Conservation (phyloP, 2,329 filamentous ascomycete genomes). For the Colletotrichum graminicola region DNA sequence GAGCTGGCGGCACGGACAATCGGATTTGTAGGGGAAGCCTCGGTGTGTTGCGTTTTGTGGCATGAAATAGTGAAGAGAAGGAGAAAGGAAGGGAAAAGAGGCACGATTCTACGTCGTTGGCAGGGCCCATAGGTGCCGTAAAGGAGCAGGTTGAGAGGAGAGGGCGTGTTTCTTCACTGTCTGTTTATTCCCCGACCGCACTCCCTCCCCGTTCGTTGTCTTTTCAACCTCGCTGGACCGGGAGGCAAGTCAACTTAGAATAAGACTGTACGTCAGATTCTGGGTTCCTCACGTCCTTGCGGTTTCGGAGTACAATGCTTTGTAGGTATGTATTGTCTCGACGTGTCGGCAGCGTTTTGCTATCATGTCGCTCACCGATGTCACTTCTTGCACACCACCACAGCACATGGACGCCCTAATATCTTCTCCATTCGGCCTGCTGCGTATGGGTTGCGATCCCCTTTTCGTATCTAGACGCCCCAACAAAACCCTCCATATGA, state of each 20-base stretch:
- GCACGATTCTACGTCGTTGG: slow-evolving; percentile 21
- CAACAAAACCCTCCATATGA: slow-evolving; percentile 17
- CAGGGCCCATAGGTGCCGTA: slow-evolving; percentile 18
- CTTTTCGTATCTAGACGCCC: slow-evolving; percentile 2
- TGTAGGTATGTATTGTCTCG: slow-evolving; percentile 8
- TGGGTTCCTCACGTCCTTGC: slow-evolving; percentile 9
- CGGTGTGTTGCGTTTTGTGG: neutral
- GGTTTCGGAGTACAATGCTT: slow-evolving; percentile 39
- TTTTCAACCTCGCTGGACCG: neutral
- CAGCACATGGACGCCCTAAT: neutral
- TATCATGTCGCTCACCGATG: neutral
- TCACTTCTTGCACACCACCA: neutral
- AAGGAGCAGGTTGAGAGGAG: neutral
- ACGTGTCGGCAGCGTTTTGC: slow-evolving; percentile 16
- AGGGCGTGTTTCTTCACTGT: neutral
- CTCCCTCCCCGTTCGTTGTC: neutral
- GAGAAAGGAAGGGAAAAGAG: neutral
- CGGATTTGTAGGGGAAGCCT: neutral
- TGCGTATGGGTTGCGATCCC: neutral
- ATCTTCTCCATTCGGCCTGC: slow-evolving; percentile 5
- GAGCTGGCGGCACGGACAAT: slow-evolving; percentile 10
- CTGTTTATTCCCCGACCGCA: slow-evolving; percentile 14
- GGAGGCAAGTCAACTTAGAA: slow-evolving; percentile 24
- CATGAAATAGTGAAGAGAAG: neutral
- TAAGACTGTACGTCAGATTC: slow-evolving; percentile 29